These are phyloP conservation scores for Daldinia eschscholtzii DNA, from an alignment of 2,329 filamentous ascomycete genomes.

Conservation along the genomic window DNA sequence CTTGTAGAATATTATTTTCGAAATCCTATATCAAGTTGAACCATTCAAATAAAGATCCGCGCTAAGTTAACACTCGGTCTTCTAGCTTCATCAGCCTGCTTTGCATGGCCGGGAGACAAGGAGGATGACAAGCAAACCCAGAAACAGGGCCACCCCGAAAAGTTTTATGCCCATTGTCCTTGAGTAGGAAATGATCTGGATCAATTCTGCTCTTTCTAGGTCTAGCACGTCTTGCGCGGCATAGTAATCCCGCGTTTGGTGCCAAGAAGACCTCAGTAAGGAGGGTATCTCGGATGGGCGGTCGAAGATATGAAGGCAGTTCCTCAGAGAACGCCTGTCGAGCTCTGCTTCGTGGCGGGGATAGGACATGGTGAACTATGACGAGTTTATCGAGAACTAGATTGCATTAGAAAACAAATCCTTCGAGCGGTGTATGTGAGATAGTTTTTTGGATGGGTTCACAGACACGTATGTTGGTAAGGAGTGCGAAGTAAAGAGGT, in stretches of 20 bases:
- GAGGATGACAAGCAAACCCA: neutral
- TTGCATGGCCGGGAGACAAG: neutral
- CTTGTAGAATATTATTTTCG: too few relatives aligned
- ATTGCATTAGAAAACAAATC: neutral
- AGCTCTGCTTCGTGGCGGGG: conserved; percentile 2
- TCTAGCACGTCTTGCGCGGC: neutral
- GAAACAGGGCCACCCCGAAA: neutral
- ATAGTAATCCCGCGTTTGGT: neutral
- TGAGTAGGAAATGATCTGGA: neutral
- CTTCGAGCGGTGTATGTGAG: too few relatives aligned
- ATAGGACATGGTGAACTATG: neutral
- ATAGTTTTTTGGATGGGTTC: too few relatives aligned
- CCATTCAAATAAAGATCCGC: too few relatives aligned
- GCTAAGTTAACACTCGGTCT: too few relatives aligned
- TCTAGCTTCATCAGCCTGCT: neutral
- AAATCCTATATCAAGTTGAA: too few relatives aligned
- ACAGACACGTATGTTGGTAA: too few relatives aligned
- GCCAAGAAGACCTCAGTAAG: neutral
- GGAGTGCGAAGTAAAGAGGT: neutral
- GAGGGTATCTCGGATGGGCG: neutral
- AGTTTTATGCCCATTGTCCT: neutral
- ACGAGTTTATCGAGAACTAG: neutral
- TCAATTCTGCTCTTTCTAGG: neutral
- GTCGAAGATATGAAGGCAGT: neutral
- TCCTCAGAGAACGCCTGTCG: neutral